These are phyloP conservation scores for Phytophthora crassamura DNA, from an alignment of 352 stramenopile species.

Conservation along the genomic window DNA sequence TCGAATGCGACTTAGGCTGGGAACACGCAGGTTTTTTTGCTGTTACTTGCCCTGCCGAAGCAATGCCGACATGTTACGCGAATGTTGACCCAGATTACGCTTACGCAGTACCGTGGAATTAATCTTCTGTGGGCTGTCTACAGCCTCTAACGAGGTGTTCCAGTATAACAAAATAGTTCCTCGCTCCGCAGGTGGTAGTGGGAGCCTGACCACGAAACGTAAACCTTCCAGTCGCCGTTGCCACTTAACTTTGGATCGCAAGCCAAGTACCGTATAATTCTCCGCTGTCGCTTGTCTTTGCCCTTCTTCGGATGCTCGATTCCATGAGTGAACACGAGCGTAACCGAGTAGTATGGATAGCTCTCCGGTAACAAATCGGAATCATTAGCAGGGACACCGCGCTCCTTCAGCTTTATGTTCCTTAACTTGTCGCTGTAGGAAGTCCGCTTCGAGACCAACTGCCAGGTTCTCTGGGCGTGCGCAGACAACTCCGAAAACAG, in stretches of 20 bases:
- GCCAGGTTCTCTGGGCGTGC: background rate
- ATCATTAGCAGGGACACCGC: background rate
- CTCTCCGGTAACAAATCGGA: background rate
- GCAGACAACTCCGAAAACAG: slow-evolving; percentile 3
- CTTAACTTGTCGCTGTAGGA: background rate
- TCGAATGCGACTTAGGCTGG: too few relatives aligned
- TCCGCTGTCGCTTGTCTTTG: slow-evolving; percentile 5
- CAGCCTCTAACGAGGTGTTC: too few relatives aligned
- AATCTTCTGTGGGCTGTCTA: too few relatives aligned
- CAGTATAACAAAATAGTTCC: background rate
- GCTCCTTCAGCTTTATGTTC: slow-evolving; percentile 2
- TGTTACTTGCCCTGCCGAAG: too few relatives aligned
- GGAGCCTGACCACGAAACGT: background rate
- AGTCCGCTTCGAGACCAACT: background rate
- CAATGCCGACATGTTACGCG: too few relatives aligned
- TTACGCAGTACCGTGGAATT: slow-evolving; percentile 5
- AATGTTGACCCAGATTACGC: too few relatives aligned
- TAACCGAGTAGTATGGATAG: slow-evolving; percentile 14
- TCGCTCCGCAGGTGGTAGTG: slow-evolving; percentile 2
- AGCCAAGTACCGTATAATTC: background rate
- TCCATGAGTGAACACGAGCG: slow-evolving; percentile 11
- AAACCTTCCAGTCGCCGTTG: background rate
- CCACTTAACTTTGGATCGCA: slow-evolving; percentile 6
- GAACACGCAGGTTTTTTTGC: too few relatives aligned
- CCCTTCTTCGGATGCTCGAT: slow-evolving; percentile 12